Conservation (phyloP, 257 asterid genomes). For the Salvia miltiorrhiza region DNA sequence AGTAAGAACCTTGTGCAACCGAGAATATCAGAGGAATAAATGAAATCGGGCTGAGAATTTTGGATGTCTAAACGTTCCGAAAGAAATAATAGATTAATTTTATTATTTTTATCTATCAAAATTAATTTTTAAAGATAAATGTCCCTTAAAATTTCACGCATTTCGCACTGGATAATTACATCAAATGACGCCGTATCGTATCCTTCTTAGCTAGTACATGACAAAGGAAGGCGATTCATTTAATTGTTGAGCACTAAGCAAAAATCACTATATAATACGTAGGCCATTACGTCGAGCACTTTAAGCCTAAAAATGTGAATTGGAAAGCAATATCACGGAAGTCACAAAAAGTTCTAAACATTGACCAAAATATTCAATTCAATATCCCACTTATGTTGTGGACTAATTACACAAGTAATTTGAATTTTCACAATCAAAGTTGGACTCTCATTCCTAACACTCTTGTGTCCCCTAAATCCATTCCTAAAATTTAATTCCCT, state of each 20-base stretch:
- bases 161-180: too few species aligned
- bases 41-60: too few species aligned
- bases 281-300: conserved; percentile 18
- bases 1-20: too few species aligned
- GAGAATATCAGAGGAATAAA: too few species aligned
- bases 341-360: neutral
- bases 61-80: too few species aligned
- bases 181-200: too few species aligned
- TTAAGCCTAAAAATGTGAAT: conserved; percentile 1
- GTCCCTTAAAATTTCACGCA: too few species aligned
- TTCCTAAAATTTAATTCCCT: conserved; percentile 10
- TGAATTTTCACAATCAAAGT: conserved; percentile 17
- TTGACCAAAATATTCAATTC: conserved; percentile 3
- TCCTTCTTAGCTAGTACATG: too few species aligned
- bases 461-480: neutral
- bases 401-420: neutral
- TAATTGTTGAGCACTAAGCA: neutral
- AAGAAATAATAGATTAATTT: too few species aligned
- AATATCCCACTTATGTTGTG: neutral
- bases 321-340: neutral
- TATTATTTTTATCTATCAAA: too few species aligned
- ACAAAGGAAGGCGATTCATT: too few species aligned
- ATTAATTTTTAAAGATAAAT: too few species aligned
- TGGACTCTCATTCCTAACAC: conserved; percentile 1
- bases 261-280: neutral